Base-by-base conservation (phyloP, 108 stramenopile species). In the Pseudonitzschia pungens region DNA sequence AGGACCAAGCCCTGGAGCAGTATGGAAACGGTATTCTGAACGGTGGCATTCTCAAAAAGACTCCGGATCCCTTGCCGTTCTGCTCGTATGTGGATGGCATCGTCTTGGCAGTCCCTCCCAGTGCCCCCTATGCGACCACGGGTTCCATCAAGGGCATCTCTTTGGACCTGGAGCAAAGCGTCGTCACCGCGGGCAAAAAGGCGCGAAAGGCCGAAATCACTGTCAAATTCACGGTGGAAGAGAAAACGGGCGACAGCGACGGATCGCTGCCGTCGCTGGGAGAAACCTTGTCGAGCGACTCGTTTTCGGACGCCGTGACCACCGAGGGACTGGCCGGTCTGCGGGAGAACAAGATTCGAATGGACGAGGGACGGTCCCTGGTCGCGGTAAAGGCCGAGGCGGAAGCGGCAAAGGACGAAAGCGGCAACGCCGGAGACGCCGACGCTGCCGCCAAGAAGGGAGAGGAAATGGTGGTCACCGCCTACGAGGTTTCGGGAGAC, bases 401-500 rank as follows among this genome's bases (percentile, higher is more conserved):
- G 60, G 52, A 36, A 28, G 43, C 55, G 27, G 50, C 32, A 44
- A n/a, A n/a, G 18, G 66, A 45, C 48, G 10, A 63, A 41, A 36
- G 36, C 36, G 52, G 65, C 51, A 22, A 77, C 12, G 41, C 75
- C 27, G 33, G n/a, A 10, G 43, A 52, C 22, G 73, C 78, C 27
- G 59, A 27, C 18, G 58, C 60, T 27, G 65, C 78, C 62, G 84
- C 58, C 14, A 51, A 51, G n/a, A 9, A 20, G 2, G 31, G 58
- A 32, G 89, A 97, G 26, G 91, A 90, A 65, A 93, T 96, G 93
- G 86, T 88, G 11, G 92, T 96, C 43, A 92, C 87, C 55, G 90
- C 93, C 18, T 93, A 83, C 48, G 89, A 94, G 75, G 97, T 96
- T 22, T 75, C 83, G 51, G 95, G 94, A 32, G 83, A 92, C 72